phyloP scores from a whole-genome alignment of 495 filamentous ascomycete genomes.

The Oidiodendron maius region DNA sequence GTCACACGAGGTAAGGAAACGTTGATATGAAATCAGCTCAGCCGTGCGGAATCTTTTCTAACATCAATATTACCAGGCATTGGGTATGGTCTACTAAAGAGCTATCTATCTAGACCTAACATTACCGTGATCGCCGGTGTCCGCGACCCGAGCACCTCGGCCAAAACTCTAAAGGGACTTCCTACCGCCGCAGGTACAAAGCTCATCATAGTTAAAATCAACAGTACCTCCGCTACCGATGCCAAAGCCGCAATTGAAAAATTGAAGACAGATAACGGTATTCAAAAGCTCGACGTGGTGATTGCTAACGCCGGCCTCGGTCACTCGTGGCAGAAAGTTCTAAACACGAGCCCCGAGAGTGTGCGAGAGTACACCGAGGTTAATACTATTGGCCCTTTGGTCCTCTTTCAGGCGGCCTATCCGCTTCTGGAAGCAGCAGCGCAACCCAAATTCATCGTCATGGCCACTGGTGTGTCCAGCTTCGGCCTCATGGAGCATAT shows the following conservation, averaged over 20 bases:
- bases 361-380: slow-evolving; percentile 31
- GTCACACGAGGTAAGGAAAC: too few species aligned
- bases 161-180: slow-evolving; percentile 24
- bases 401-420: slow-evolving; percentile 35
- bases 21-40: too few species aligned
- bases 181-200: slow-evolving; percentile 27
- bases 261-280: slow-evolving; percentile 18
- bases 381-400: slow-evolving; percentile 31
- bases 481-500: slow-evolving; percentile 21
- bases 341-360: slow-evolving; percentile 20
- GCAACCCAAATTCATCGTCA: slow-evolving; percentile 31
- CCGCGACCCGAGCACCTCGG: slow-evolving; percentile 25
- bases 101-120: slow-evolving; percentile 35
- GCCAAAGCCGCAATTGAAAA: slow-evolving; percentile 24
- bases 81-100: slow-evolving; percentile 33
- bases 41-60: too few species aligned
- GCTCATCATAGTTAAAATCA: slow-evolving; percentile 37
- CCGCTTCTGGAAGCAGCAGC: slow-evolving; percentile 26
- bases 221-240: slow-evolving; percentile 27
- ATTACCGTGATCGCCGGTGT: slow-evolving; percentile 42
- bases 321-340: slow-evolving; percentile 13
- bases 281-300: slow-evolving; percentile 39
- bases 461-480: slow-evolving; percentile 28
- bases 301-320: slow-evolving; percentile 44
- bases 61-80: too few species aligned